phyloP scores from a whole-genome alignment of 345 rosid species.

The Isatis tinctoria region DNA sequence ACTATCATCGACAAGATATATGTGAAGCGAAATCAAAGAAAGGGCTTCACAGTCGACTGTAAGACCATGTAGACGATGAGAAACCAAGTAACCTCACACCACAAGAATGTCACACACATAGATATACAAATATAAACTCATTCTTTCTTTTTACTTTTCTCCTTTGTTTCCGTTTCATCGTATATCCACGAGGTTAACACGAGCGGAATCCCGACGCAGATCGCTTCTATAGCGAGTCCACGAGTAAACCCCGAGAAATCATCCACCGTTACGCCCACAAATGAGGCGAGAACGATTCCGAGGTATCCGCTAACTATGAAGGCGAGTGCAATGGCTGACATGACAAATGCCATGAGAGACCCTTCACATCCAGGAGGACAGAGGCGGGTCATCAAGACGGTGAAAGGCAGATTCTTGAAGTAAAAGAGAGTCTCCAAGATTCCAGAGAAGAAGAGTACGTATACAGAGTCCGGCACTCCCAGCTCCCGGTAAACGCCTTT shows the following conservation, averaged over 20 bases:
- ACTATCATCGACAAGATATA: background rate
- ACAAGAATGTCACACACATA: background rate
- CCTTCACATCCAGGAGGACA: constrained; percentile 94
- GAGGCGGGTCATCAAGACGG: constrained; percentile 56
- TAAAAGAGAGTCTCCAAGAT: constrained; percentile 64
- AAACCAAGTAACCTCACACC: background rate
- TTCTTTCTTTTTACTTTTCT: constrained; percentile 29
- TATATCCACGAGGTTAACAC: constrained; percentile 56
- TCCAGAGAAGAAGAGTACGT: constrained; percentile 63
- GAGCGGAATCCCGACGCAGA: constrained; percentile 54
- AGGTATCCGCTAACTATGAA: constrained; percentile 71
- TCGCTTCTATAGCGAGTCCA: constrained; percentile 62
- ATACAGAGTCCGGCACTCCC: constrained; percentile 60
- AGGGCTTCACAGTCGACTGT: background rate
- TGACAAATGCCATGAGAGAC: constrained; percentile 76
- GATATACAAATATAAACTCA: constrained; percentile 2
- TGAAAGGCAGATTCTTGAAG: constrained; percentile 78
- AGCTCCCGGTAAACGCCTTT: constrained; percentile 52
- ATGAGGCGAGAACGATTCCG: constrained; percentile 72
- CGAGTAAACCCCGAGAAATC: constrained; percentile 60
- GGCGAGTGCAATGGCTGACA: constrained; percentile 71
- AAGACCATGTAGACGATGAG: background rate
- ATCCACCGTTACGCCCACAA: constrained; percentile 51
- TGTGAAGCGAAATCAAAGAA: background rate
- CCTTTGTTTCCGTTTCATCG: constrained; percentile 36